Evolutionary conservation across 1,284 basidiomycete species (phyloP).

Genomic region (Megacollybia platyphylla): DNA sequence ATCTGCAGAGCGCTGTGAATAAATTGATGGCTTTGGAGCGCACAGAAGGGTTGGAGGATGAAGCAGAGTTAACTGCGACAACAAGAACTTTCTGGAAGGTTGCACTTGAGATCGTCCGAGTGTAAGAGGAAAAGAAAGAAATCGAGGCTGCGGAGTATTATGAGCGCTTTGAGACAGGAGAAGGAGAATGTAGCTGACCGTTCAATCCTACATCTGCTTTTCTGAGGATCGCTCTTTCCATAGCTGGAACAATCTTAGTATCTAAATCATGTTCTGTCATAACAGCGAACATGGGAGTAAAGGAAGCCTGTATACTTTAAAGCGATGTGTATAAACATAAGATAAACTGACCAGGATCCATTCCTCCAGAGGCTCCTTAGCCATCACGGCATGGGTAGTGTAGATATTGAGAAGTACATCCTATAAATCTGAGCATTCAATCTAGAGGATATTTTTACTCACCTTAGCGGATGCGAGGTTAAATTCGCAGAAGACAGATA

Average conservation of each 20-base stretch:
- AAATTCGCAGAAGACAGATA: too few relatives aligned
- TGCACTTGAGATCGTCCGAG: conserved; percentile 37
- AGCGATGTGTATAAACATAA: background rate
- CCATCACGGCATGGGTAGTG: conserved; percentile 37
- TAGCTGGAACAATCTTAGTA: conserved; percentile 40
- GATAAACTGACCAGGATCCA: conserved; percentile 32
- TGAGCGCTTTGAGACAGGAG: conserved; percentile 2
- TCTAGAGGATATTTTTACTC: too few relatives aligned
- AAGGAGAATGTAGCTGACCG: conserved; percentile 20
- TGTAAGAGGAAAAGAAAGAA: conserved; percentile 45
- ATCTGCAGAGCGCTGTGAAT: conserved; percentile 42
- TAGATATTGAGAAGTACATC: conserved; percentile 42
- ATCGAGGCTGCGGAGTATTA: conserved; percentile 28
- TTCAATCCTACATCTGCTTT: conserved; percentile 61
- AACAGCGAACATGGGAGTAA: conserved; percentile 50
- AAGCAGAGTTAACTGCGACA: conserved; percentile 57
- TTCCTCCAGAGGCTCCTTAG: conserved; percentile 34
- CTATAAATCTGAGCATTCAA: conserved; percentile 15
- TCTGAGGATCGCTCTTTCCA: conserved; percentile 64
- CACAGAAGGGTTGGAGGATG: conserved; percentile 62
- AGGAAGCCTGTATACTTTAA: conserved; percentile 23
- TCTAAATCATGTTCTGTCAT: conserved; percentile 40
- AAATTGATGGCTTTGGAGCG: conserved; percentile 48
- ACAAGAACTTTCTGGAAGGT: conserved; percentile 54
- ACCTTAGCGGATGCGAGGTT: too few relatives aligned